Base-by-base conservation (phyloP, 768 basidiomycete species). In the Ephemerocybe angulata region DNA sequence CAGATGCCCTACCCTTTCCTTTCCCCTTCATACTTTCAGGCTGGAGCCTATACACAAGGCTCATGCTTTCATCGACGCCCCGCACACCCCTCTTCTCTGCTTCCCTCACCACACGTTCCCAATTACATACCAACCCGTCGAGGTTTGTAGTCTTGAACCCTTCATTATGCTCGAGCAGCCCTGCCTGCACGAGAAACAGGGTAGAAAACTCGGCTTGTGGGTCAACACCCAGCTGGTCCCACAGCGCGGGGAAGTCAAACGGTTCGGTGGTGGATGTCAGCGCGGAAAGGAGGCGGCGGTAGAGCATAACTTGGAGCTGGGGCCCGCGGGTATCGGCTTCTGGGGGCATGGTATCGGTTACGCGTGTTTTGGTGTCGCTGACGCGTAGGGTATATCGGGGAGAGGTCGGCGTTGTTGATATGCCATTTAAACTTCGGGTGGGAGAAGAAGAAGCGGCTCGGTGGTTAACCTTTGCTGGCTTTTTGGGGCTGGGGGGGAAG, bases 231-330 rank as follows among this genome's bases (percentile, higher is more conserved):
- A 84, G 62, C 24, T 67, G 70, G 13, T 55, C 59, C 84, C 86
- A 90, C 10, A 91, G 60, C 0, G 63, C 52, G 22, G 65, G 43
- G 61, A 86, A 88, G 60, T 85, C 76, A 55, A 84, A 80, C 1
- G 74, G 73, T 4, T 61, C 60, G n/a, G 70, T 64, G 1, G 65
- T 64, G 3, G 78, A 67, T 19, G 85, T 64, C 12, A 90, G 69
- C 3, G 70, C 68, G 21, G 75, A 72, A 33, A 93, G 74, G 50
- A 93, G 79, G 17, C 82, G 81, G 60, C 81, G 78, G 63, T 93
- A 93, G 33, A 90, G 69, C 86, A 90, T 90, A 4, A 92, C 76
- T 64, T 93, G 90, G 31, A 90, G 69, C 6, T 81, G 80, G 0
- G 88, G 76, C 1, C 83, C 65, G 13, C 79, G 64, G 0, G 82